Evolutionary conservation across 768 basidiomycete species (phyloP).

Genomic region (Amanita inopinata): DNA sequence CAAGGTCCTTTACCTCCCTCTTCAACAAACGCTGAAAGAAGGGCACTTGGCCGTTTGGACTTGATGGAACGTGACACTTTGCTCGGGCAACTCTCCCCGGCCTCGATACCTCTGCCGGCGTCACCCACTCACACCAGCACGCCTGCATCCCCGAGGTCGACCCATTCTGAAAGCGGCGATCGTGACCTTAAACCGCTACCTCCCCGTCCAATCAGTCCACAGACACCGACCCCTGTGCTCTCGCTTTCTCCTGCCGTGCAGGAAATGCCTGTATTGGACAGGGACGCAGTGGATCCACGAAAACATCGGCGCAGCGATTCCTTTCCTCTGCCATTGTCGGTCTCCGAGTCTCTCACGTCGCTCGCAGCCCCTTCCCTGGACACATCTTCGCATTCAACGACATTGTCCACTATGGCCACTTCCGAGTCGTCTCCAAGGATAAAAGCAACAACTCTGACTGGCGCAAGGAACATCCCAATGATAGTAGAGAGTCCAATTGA

Average conservation of each 20-base stretch:
- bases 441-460: slow-evolving; percentile 15
- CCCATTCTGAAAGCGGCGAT: not conserved
- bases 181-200: not conserved
- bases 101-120: slow-evolving; percentile 13
- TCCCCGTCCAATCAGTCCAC: slow-evolving; percentile 6
- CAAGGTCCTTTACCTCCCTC: no score
- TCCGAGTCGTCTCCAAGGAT: slow-evolving; percentile 8
- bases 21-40: no score
- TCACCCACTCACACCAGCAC: slow-evolving; percentile 2
- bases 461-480: slow-evolving; percentile 17
- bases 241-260: slow-evolving; percentile 9
- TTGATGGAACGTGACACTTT: not conserved
- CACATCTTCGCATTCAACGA: not conserved
- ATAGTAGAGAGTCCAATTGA: slow-evolving; percentile 31
- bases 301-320: slow-evolving; percentile 2
- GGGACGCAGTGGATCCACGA: not conserved
- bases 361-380: slow-evolving; percentile 4
- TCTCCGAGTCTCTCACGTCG: slow-evolving; percentile 1
- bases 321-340: not conserved
- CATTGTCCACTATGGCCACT: not conserved
- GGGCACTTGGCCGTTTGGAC: no score
- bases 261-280: not conserved
- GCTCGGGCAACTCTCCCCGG: slow-evolving; percentile 4
- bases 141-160: not conserved
- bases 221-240: slow-evolving; percentile 6